These are phyloP conservation scores for Iberis pinnata DNA, from an alignment of 345 rosid species.

Conservation along the genomic window DNA sequence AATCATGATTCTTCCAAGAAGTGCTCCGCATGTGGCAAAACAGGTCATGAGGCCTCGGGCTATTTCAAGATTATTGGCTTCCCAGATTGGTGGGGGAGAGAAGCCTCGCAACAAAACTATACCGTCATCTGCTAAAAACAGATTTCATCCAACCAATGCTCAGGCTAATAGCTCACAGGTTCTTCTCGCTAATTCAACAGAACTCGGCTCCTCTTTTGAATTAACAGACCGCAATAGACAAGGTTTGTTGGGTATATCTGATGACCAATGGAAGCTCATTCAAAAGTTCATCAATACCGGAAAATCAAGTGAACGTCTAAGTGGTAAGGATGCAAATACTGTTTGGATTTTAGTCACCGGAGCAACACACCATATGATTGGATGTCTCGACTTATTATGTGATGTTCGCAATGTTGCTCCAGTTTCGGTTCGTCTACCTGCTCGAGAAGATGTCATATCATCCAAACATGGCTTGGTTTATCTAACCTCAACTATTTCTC, in stretches of 20 bases:
- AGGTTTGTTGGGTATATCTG: neutral
- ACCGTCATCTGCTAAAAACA: no score
- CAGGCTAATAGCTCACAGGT: neutral
- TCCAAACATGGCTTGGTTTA: no score
- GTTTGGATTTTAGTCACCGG: neutral
- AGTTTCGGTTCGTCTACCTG: no score
- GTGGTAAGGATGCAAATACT: neutral
- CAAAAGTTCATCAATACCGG: no score
- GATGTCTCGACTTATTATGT: neutral
- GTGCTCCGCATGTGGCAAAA: neutral
- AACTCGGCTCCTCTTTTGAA: no score
- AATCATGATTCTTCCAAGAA: no score
- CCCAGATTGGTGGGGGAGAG: neutral
- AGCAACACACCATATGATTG: neutral
- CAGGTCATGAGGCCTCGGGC: neutral
- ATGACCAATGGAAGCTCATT: neutral
- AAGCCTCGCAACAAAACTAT: no score
- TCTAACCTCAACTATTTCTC: no score
- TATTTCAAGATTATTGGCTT: neutral
- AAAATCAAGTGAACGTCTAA: neutral
- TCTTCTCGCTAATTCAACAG: neutral
- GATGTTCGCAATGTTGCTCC: no score
- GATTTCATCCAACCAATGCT: no score
- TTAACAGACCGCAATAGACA: neutral
- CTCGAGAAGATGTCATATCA: no score